A percentile compares a stretch with the other conserved stretches of the same genome.
These are phyloP conservation scores for Arthrobotrys pseudoclavata DNA, from an alignment of 2,329 filamentous ascomycete species.

Conservation along the genomic window DNA sequence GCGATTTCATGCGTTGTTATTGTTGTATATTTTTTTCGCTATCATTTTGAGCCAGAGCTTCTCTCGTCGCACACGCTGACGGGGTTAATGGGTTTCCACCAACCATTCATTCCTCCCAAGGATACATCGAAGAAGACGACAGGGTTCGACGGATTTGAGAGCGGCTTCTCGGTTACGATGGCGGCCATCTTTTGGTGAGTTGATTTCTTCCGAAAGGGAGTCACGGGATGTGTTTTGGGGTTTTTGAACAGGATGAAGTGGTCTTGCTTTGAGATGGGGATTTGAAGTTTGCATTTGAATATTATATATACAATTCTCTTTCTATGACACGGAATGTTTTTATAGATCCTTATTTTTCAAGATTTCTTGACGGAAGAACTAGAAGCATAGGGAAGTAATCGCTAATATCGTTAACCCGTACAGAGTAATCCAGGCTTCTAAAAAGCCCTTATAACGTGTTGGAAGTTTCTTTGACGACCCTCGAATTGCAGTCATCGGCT, in stretches of 20 bases:
- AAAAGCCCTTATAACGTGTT: too few species aligned
- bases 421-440: too few species aligned
- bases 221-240: conserved; percentile 14
- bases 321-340: not conserved
- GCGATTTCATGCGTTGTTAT: conserved; percentile 42
- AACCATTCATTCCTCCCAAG: conserved; percentile 75
- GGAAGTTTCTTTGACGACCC: not conserved
- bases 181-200: conserved; percentile 36
- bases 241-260: not conserved
- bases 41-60: not conserved
- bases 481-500: not conserved
- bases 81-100: conserved; percentile 35
- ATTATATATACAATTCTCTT: not conserved
- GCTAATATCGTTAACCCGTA: too few species aligned
- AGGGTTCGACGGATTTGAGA: conserved; percentile 50
- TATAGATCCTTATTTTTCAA: not conserved
- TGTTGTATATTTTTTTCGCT: conserved; percentile 44
- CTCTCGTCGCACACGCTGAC: not conserved
- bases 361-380: not conserved
- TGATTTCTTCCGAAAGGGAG: not conserved
- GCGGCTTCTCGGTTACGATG: conserved; percentile 49
- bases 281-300: not conserved
- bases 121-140: conserved; percentile 83
- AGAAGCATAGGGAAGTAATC: not conserved
- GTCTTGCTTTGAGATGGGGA: conserved; percentile 2